Percentiles rank a stretch among this genome's conserved stretches.
phyloP scores from a whole-genome alignment of 2,329 filamentous ascomycete genomes.

The Aspergillus uvarum region DNA sequence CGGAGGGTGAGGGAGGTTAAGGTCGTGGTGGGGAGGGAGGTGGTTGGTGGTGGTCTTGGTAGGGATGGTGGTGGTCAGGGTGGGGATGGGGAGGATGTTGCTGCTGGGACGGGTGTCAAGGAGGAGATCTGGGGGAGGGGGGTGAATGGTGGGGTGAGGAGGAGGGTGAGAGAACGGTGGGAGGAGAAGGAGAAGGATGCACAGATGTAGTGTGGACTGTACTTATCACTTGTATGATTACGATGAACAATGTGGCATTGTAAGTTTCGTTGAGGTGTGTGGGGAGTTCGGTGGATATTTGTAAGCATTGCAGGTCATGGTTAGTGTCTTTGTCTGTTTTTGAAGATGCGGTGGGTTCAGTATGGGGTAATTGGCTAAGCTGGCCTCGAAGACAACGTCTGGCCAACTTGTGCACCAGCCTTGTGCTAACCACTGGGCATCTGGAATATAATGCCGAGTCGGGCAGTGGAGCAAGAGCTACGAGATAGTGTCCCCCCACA shows the following conservation, averaged over 20 bases:
- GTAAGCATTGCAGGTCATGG: too few relatives aligned
- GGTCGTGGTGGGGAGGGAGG: conserved; percentile 28
- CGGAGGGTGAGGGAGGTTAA: conserved; percentile 41
- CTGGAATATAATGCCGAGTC: too few relatives aligned
- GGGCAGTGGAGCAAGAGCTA: too few relatives aligned
- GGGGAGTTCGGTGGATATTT: too few relatives aligned
- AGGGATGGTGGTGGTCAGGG: neutral
- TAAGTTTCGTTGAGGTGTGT: too few relatives aligned
- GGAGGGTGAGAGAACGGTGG: conserved; percentile 43
- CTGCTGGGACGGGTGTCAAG: conserved; percentile 16
- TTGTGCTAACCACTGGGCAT: too few relatives aligned
- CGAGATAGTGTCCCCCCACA: too few relatives aligned
- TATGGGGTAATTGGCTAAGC: too few relatives aligned
- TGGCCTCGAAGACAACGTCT: too few relatives aligned
- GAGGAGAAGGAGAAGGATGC: conserved; percentile 24
- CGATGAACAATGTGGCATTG: neutral
- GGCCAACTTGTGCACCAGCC: too few relatives aligned
- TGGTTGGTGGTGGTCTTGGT: conserved; percentile 11
- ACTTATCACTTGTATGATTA: neutral
- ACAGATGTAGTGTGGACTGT: conserved; percentile 4
- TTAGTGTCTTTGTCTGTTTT: too few relatives aligned
- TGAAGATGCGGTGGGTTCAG: too few relatives aligned
- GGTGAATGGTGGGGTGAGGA: conserved; percentile 40
- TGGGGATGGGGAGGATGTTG: neutral
- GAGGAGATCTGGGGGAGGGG: conserved; percentile 46